Percentiles rank a stretch among this genome's conserved stretches.
These are phyloP conservation scores for Serendipita sp. DNA, from an alignment of 768 basidiomycete genomes.

Conservation along the genomic window DNA sequence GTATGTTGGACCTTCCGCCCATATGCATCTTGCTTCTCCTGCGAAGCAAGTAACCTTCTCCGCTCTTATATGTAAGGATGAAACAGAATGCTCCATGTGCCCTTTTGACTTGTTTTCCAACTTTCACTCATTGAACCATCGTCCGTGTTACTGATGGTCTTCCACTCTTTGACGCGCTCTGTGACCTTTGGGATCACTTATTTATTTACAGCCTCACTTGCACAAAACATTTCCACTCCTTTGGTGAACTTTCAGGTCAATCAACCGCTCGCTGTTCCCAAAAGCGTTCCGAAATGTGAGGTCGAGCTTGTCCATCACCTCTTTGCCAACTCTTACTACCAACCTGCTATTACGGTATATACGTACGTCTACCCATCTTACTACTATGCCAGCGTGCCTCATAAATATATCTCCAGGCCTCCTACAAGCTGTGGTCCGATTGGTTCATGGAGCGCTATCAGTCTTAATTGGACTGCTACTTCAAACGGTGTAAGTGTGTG, in stretches of 20 bases:
- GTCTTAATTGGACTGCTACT: constrained; percentile 60
- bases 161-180: not conserved
- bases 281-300: constrained; percentile 43
- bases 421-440: constrained; percentile 52
- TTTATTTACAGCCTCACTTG: not conserved
- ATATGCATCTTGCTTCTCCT: not conserved
- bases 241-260: constrained; percentile 55
- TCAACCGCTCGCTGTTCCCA: constrained; percentile 55
- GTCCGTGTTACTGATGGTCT: not conserved
- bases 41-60: constrained; percentile 1
- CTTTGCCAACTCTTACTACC: constrained; percentile 15
- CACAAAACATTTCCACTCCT: constrained; percentile 7
- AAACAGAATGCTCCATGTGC: not conserved
- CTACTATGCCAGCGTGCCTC: not conserved
- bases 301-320: constrained; percentile 45
- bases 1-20: not conserved
- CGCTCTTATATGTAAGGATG: constrained; percentile 3
- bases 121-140: not conserved
- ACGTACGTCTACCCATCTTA: constrained; percentile 24
- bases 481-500: constrained; percentile 35
- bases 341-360: constrained; percentile 48
- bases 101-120: not conserved
- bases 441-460: constrained; percentile 61
- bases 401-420: constrained; percentile 28
- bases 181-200: not conserved